phyloP scores from a whole-genome alignment of 2,329 filamentous ascomycete species.

The Claviceps maximensis region DNA sequence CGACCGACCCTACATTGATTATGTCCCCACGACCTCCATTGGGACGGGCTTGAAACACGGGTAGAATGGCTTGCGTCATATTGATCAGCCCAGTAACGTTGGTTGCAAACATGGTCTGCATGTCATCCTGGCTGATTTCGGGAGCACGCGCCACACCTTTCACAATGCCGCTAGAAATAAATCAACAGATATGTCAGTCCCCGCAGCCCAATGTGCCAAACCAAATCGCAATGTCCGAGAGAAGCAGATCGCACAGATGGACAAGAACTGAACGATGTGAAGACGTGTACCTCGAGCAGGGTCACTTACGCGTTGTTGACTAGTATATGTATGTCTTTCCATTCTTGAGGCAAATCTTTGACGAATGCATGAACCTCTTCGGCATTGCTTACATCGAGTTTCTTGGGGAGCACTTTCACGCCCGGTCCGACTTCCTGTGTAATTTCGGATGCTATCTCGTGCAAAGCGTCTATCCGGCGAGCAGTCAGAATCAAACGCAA shows the following conservation, averaged over 20 bases:
- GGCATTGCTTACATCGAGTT: slow-evolving; percentile 76
- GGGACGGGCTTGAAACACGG: slow-evolving; percentile 63
- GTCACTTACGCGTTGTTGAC: slow-evolving; percentile 88
- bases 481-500: slow-evolving; percentile 81
- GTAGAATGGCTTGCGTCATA: slow-evolving; percentile 84
- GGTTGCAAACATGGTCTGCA: slow-evolving; percentile 77
- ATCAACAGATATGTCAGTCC: neutral
- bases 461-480: slow-evolving; percentile 66
- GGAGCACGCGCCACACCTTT: slow-evolving; percentile 79
- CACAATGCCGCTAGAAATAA: slow-evolving; percentile 57
- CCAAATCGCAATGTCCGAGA: neutral
- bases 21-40: slow-evolving; percentile 78
- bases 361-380: slow-evolving; percentile 65
- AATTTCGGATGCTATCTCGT: slow-evolving; percentile 66
- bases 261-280: neutral
- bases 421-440: slow-evolving; percentile 61
- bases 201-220: neutral
- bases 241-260: neutral
- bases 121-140: slow-evolving; percentile 68
- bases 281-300: neutral
- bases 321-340: slow-evolving; percentile 71
- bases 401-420: slow-evolving; percentile 69
- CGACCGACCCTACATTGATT: slow-evolving; percentile 87
- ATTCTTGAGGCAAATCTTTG: slow-evolving; percentile 61
- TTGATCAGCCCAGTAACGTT: slow-evolving; percentile 93